Percentiles rank a stretch among this genome's conserved stretches.
Evolutionary conservation across 495 filamentous ascomycete genomes (phyloP).

Genomic region (Xylaria intraflava): DNA sequence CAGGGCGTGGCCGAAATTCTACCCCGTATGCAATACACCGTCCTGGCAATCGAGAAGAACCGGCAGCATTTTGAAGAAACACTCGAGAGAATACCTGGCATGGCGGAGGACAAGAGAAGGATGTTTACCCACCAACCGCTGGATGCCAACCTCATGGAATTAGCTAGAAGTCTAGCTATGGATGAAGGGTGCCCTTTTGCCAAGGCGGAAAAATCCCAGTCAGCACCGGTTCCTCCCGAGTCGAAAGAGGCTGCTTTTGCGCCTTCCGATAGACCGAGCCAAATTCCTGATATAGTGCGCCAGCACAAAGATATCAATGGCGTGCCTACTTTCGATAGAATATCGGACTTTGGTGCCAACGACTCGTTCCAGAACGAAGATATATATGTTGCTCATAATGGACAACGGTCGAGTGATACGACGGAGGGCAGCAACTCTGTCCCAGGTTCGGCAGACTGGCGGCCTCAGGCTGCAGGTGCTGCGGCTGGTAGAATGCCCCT

Average conservation of each 20-base stretch:
- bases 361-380: slow-evolving; percentile 31
- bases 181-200: slow-evolving; percentile 1
- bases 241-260: slow-evolving; percentile 18
- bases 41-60: slow-evolving; percentile 72
- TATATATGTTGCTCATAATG: slow-evolving; percentile 23
- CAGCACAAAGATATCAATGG: slow-evolving; percentile 35
- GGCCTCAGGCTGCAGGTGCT: slow-evolving; percentile 49
- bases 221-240: slow-evolving; percentile 12
- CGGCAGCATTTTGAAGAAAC: slow-evolving; percentile 62
- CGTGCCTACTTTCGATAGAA: slow-evolving; percentile 27
- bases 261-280: slow-evolving; percentile 11
- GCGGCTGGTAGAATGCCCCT: slow-evolving; percentile 51
- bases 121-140: slow-evolving; percentile 27
- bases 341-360: slow-evolving; percentile 28
- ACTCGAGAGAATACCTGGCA: slow-evolving; percentile 42
- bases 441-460: slow-evolving; percentile 43
- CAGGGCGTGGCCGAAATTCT: slow-evolving; percentile 76
- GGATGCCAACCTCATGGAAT: slow-evolving; percentile 35
- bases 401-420: slow-evolving; percentile 44
- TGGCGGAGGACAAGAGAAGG: slow-evolving; percentile 20
- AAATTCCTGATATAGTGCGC: slow-evolving; percentile 14
- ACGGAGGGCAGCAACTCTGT: slow-evolving; percentile 47
- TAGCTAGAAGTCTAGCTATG: slow-evolving; percentile 14
- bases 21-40: slow-evolving; percentile 73
- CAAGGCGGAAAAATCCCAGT: slow-evolving; percentile 8